These are phyloP conservation scores for Lipomyces kockii DNA, from an alignment of 805 yeast genomes.

Conservation along the genomic window DNA sequence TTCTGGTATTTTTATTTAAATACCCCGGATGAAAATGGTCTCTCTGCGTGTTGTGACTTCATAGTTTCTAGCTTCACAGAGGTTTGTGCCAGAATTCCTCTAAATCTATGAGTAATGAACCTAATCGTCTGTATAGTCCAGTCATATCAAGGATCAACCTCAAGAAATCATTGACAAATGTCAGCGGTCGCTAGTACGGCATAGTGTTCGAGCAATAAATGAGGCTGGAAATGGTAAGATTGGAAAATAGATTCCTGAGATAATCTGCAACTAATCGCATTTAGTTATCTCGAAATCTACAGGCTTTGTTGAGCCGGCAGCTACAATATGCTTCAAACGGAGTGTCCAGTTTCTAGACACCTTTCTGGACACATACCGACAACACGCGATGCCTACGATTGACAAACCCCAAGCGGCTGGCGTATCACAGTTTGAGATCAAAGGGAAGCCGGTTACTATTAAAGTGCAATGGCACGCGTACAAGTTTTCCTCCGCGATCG, in stretches of 20 bases:
- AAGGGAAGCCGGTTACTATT: constrained; percentile 14
- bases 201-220: constrained; percentile 9
- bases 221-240: constrained; percentile 15
- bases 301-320: neutral
- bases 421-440: neutral
- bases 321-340: constrained; percentile 6
- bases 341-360: constrained; percentile 16
- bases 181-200: constrained; percentile 19
- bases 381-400: neutral
- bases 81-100: constrained; percentile 3
- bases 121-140: constrained; percentile 13
- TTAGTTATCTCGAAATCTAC: neutral
- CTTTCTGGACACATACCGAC: constrained; percentile 11
- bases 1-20: constrained; percentile 24
- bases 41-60: neutral
- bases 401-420: neutral
- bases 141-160: constrained; percentile 9
- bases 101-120: neutral
- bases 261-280: neutral
- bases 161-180: constrained; percentile 8
- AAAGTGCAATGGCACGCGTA: constrained; percentile 20
- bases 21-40: constrained; percentile 9
- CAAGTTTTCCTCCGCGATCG: neutral
- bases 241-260: neutral
- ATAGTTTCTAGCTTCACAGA: constrained; percentile 12